phyloP scores from a whole-genome alignment of 2,329 filamentous ascomycete genomes.

The Xylaria sp. region DNA sequence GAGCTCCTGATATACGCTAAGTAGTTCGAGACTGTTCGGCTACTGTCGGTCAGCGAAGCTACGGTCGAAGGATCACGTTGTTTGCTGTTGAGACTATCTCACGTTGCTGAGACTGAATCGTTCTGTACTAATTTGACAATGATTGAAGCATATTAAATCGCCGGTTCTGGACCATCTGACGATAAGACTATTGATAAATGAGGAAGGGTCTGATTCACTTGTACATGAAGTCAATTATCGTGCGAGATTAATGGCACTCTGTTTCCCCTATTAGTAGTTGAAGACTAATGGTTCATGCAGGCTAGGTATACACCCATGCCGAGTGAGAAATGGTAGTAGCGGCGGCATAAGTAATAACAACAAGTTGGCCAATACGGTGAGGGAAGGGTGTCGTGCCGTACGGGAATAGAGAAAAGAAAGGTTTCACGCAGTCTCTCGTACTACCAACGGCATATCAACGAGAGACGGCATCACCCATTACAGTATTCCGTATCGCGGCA shows the following conservation, averaged over 20 bases:
- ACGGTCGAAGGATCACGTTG: background rate
- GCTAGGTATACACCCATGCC: constrained; percentile 13
- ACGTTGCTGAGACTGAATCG: constrained; percentile 13
- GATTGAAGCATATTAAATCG: constrained; percentile 2
- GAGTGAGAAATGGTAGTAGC: background rate
- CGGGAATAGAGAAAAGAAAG: constrained; percentile 9
- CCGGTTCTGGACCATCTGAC: constrained; percentile 6
- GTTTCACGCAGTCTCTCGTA: constrained; percentile 26
- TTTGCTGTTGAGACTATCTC: constrained; percentile 5
- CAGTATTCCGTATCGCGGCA: constrained; percentile 34
- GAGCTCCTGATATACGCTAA: background rate
- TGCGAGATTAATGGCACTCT: constrained; percentile 12
- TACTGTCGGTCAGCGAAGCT: constrained; percentile 28
- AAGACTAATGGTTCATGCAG: constrained; percentile 25
- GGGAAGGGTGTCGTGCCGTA: constrained; percentile 9
- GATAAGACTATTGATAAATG: constrained; percentile 9
- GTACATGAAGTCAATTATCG: background rate
- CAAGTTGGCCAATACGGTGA: constrained; percentile 10
- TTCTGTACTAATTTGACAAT: background rate
- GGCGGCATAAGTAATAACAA: background rate
- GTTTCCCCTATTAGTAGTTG: background rate
- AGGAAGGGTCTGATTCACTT: constrained; percentile 10
- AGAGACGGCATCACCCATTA: constrained; percentile 29
- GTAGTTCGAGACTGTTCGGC: background rate
- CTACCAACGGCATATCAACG: background rate